Evolutionary conservation across 2,329 filamentous ascomycete genomes (phyloP), one percentile per base, ranked within the genome.

Genomic region (Hymenoscyphus occultus): DNA sequence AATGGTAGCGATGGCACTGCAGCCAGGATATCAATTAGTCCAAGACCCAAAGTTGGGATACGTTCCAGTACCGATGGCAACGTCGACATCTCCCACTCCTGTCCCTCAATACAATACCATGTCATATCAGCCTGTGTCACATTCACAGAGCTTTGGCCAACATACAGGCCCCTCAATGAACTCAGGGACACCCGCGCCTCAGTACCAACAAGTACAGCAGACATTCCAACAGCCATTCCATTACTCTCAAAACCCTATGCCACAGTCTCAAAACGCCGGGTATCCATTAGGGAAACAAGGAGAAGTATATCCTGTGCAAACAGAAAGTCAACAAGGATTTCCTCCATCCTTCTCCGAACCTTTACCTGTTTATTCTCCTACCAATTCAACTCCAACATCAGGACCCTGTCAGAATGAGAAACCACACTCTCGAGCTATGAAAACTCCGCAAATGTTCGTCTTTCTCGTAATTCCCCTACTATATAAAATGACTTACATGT

Each of bases 101-200:
- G 48, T 22, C 19, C 48, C 48, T 28, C 19, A 54, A 54, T 54
- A 54, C 19, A 54, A 28, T 7, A 2, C 10, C 5, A 22, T 54
- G 28, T 13, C 19, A 28, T 54, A 54, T 54, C 39, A 60, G 16
- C 62, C 40, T 16, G 59, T 56, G 6, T 16, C 62, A 32, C 42
- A 67, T 45, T 63, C 67, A 22, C 67, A 64, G 48, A 28, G 14
- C 12, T 63, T 60, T 48, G 31, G 32, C 32, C 64, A 59, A 40
- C 39, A 59, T 22, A 12, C 22, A 31, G 39, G 31, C 59, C 19
- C 39, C 14, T 19, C 42, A 5, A 42, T 32, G 35, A 40, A 42
- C 32, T 12, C 42, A 35, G 35, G 10, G 5, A 42, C 56, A 32
- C n/a, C 32, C 1, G 13, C 45, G 12, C 28, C 39, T 39, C 64